These are phyloP conservation scores for Aquilaria sinensis DNA, from an alignment of 345 rosid species.

Conservation along the genomic window DNA sequence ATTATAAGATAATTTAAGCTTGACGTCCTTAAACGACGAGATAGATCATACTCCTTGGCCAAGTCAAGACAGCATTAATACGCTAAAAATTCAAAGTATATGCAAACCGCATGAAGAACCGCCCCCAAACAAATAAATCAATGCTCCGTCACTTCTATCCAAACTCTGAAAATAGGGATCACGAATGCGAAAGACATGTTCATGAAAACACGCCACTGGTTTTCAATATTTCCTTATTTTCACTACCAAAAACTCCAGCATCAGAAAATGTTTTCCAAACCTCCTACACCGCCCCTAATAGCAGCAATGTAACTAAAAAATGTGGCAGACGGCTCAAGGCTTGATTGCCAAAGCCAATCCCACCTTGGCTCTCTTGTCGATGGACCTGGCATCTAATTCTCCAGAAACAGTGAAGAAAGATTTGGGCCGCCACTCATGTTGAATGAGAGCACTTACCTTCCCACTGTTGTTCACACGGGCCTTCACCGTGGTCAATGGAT, in stretches of 20 bases:
- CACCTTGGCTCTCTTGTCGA: constrained; percentile 80
- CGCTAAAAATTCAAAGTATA: too few relatives aligned
- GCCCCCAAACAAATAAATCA: too few relatives aligned
- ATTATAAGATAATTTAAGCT: too few relatives aligned
- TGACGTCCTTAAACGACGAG: too few relatives aligned
- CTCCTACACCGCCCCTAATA: constrained; percentile 15
- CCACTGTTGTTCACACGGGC: constrained; percentile 73
- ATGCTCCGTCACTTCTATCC: too few relatives aligned
- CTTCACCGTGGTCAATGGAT: constrained; percentile 74
- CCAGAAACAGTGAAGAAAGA: constrained; percentile 71
- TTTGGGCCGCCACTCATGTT: constrained; percentile 90
- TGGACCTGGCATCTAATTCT: constrained; percentile 82
- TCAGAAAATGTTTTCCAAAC: constrained; percentile 14
- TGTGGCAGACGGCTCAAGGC: constrained; percentile 31
- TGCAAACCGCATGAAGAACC: too few relatives aligned
- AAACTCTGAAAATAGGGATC: too few relatives aligned
- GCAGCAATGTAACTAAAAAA: constrained; percentile 5
- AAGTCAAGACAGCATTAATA: too few relatives aligned
- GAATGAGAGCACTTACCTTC: constrained; percentile 64
- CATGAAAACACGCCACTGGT: constrained; percentile 11
- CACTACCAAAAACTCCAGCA: constrained; percentile 23
- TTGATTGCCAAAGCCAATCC: constrained; percentile 86
- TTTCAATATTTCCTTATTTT: constrained; percentile 18
- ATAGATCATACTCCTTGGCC: too few relatives aligned
- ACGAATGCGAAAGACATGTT: background rate